Conservation (phyloP, 1,284 basidiomycete genomes). For the Cutaneotrichosporon dermatis region DNA sequence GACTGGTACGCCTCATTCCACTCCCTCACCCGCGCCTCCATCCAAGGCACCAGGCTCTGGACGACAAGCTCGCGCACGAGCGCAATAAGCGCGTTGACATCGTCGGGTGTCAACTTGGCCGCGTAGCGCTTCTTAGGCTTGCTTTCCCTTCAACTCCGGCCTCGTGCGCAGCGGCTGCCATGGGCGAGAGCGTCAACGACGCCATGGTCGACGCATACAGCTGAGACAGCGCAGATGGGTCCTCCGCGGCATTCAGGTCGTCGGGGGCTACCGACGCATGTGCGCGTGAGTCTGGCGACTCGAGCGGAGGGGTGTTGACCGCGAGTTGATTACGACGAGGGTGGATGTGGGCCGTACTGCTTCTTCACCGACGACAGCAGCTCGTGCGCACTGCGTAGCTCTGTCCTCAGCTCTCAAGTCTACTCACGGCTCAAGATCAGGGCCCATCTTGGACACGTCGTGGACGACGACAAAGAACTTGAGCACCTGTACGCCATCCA, state of each 20-base stretch:
- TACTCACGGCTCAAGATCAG: slow-evolving; percentile 25
- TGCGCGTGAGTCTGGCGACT: slow-evolving; percentile 23
- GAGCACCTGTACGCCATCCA: slow-evolving; percentile 41
- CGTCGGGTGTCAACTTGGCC: slow-evolving; percentile 60
- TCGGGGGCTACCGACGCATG: slow-evolving; percentile 17
- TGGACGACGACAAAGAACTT: slow-evolving; percentile 48
- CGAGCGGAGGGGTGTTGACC: slow-evolving; percentile 16
- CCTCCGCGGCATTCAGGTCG: slow-evolving; percentile 26
- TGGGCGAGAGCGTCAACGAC: slow-evolving; percentile 37
- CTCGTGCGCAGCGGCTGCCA: slow-evolving; percentile 20
- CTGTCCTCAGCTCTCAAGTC: too few relatives aligned
- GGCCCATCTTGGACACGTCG: slow-evolving; percentile 39
- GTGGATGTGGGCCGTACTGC: slow-evolving; percentile 48
- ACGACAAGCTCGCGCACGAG: slow-evolving; percentile 87
- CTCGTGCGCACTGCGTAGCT: slow-evolving; percentile 32
- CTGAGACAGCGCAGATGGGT: slow-evolving; percentile 35
- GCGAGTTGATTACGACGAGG: slow-evolving; percentile 47
- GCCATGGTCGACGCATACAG: slow-evolving; percentile 42
- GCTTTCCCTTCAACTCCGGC: slow-evolving; percentile 9
- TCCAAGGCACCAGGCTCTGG: slow-evolving; percentile 89
- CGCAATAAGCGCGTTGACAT: slow-evolving; percentile 72
- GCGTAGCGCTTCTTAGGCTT: slow-evolving; percentile 31
- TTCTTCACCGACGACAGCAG: slow-evolving; percentile 43
- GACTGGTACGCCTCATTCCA: slow-evolving; percentile 92
- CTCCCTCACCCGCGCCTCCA: slow-evolving; percentile 88